Percentiles rank a stretch among this genome's conserved stretches.
phyloP scores from a whole-genome alignment of 2,329 filamentous ascomycete species.

The Stachybotrys chlorohalonatus region DNA sequence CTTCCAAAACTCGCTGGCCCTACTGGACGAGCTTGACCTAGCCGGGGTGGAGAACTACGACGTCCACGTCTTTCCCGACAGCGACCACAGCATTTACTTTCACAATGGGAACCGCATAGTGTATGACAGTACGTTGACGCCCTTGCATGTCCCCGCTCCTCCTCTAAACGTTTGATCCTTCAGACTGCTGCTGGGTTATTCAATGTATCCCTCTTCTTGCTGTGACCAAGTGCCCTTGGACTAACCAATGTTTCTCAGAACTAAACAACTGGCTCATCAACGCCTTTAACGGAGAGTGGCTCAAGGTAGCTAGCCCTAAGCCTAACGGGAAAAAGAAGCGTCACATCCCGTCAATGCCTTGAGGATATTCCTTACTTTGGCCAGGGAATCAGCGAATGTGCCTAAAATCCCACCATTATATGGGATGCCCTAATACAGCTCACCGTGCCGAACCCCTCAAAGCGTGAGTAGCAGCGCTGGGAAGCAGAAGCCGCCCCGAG shows the following conservation, averaged over 20 bases:
- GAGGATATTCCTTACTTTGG: background rate
- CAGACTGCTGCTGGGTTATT: background rate
- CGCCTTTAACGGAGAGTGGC: constrained; percentile 95
- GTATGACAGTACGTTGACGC: constrained; percentile 68
- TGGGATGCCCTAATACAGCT: too few species aligned
- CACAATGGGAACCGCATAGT: constrained; percentile 88
- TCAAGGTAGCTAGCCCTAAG: constrained; percentile 45
- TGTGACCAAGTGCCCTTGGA: too few species aligned
- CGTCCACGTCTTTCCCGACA: constrained; percentile 92
- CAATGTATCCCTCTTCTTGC: too few species aligned
- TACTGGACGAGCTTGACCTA: constrained; percentile 81
- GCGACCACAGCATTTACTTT: constrained; percentile 90
- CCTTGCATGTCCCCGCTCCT: background rate
- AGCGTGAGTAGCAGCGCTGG: too few species aligned
- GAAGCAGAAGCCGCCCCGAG: too few species aligned
- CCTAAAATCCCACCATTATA: too few species aligned
- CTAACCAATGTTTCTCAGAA: constrained; percentile 36
- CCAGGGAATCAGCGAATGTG: too few species aligned
- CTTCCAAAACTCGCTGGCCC: constrained; percentile 81
- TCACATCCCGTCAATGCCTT: background rate
- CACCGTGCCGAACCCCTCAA: too few species aligned
- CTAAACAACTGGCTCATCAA: constrained; percentile 88
- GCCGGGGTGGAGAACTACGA: constrained; percentile 86
- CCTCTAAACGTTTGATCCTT: constrained; percentile 1
- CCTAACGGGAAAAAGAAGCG: constrained; percentile 24